These are phyloP conservation scores for Neoconidiobolus thromboides DNA, from an alignment of 371 early-diverging fungal species.

Conservation along the genomic window DNA sequence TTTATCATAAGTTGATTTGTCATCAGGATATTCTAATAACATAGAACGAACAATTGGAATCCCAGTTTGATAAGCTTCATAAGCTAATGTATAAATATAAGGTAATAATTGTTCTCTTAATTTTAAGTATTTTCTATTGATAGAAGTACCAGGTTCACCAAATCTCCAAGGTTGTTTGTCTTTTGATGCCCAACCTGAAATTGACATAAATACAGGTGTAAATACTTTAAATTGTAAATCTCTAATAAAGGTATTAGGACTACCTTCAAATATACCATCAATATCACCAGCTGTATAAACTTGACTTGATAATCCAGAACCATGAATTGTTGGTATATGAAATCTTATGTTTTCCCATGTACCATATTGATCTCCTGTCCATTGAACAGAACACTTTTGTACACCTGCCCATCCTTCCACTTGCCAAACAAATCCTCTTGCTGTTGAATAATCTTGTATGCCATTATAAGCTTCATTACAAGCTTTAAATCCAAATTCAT, in stretches of 20 bases:
- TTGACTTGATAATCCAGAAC: not conserved
- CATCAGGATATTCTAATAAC: not conserved
- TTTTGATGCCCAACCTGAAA: not conserved
- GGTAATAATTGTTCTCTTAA: not conserved
- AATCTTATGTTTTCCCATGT: not conserved
- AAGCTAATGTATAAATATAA: not conserved
- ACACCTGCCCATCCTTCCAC: not conserved
- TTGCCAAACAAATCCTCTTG: not conserved
- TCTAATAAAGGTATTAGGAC: not conserved
- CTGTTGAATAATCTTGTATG: not conserved
- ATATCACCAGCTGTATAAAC: constrained; percentile 1
- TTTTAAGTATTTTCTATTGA: not conserved
- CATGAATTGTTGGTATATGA: not conserved
- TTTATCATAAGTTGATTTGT: not conserved
- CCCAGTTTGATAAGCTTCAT: not conserved
- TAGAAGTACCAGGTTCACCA: not conserved
- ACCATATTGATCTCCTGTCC: not conserved
- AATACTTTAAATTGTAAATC: not conserved
- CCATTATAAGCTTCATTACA: not conserved
- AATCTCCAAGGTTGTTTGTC: constrained; percentile 1
- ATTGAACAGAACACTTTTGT: not conserved
- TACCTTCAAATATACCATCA: not conserved
- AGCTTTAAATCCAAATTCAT: not conserved
- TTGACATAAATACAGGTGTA: not conserved
- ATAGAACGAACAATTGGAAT: not conserved